Evolutionary conservation across 179 eudicot species (phyloP), one percentile per base, ranked within the genome.

Genomic region (Drosera spatulata): DNA sequence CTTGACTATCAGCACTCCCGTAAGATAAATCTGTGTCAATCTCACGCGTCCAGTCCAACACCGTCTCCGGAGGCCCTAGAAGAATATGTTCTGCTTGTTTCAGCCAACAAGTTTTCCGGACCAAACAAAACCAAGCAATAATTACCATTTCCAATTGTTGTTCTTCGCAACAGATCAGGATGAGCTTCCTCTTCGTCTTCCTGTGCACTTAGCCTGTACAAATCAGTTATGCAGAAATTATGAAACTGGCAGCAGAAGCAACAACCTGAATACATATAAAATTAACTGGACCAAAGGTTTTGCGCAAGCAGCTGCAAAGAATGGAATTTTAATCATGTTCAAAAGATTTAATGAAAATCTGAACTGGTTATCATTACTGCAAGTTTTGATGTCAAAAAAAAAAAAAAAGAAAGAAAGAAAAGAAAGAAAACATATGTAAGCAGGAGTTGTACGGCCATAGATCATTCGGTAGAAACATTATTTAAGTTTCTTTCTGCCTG

Each of bases 31-130:
- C 95, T 55, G 91, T 73, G 69, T 80, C 83, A 57, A 85, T 45
- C 73, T 91, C 97, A 61, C 78, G 85, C 42, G 99, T 94, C 99
- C 99, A 94, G 76, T 94, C 99, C 53, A 85, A 75, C 54, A 91
- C 63, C 60, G 91, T 76, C 66, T 91, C 97, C 46, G 97, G 99
- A 70, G 81, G 97, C 58, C 97, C 99, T 94, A 82, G 59, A 68
- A 62, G 44, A 40, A 64, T 51, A 67, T 6, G 12, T 10, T 33
- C 44, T 22, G 39, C 37, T 56, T 44, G 50, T 12, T 41, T 41
- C 38, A 3, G 15, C 10, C 37, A 43, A 14, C 33, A 22, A 22
- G 33, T 22, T 22, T 22, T 22, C 33, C 33, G 1, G 33, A 22
- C 33, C 33, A 22, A 22, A 22, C 33, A 22, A 22, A 22, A 22